Base-by-base conservation (phyloP, 139 green algal species). In the Chlamydomonas incerta region DNA sequence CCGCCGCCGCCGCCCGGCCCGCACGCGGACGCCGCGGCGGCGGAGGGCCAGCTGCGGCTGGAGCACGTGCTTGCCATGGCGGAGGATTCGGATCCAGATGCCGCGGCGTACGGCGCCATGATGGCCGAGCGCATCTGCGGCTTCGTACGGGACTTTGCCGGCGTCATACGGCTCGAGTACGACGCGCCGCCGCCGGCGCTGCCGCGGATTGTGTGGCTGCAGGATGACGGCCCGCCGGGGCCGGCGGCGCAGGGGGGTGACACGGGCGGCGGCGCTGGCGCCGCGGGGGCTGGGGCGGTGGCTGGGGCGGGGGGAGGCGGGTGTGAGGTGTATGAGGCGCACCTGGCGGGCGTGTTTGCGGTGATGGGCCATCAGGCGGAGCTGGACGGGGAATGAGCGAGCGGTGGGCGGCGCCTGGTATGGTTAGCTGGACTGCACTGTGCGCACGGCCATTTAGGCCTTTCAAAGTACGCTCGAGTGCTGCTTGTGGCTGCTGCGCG, bases 161-260 rank as follows among this genome's bases (percentile, higher is more conserved):
- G 74, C 21, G 5, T 69, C 20, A 70, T 81, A 31, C 52, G 74
- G 55, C 55, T 81, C 9, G 33, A 81, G 74, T 81, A 69, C 74
- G 24, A 1, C 1, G 74, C 18, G 31, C 74, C 74, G 55, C 55
- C 31, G 33, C 55, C 55, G 18, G 31, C 6, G 31, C 55, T 47
- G 34, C 74, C 74, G 33, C 21, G 55, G 0, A 81, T 81, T 57
- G 28, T 81, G 14, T 31, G 31, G 18, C 33, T 81, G 13, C 33
- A 15, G 23, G 34, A 76, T 24, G 71, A 76, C 26, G 46, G 26
- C 10, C 41, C 24, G 24, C 21, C 15, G 63, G 63, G 21, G 24
- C 26, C 2, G n/a, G 63, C 14, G 24, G 63, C n/a, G 29, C 13
- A 14, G n/a, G 29, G 23, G 67, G 37, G 10, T n/a, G n/a, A n/a